A percentile compares a stretch with the other conserved stretches of the same genome.
Evolutionary conservation across 2,329 filamentous ascomycete genomes (phyloP).

Genomic region (Fusarium stilboides): DNA sequence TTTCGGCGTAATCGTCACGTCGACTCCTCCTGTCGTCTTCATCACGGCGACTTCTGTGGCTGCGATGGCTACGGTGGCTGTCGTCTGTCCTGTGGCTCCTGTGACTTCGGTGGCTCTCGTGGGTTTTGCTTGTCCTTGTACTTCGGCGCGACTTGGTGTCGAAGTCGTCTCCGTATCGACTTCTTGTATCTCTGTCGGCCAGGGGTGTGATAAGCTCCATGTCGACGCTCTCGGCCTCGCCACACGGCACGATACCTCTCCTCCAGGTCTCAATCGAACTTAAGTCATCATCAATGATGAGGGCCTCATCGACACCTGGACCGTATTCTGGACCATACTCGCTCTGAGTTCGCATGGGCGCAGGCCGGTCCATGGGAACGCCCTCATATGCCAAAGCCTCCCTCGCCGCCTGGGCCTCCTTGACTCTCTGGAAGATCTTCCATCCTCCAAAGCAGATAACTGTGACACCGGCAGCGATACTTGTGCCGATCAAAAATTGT

Average conservation of each 20-base stretch:
- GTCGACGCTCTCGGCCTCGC: constrained; percentile 65
- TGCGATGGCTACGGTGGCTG: constrained; percentile 49
- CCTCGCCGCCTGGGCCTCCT: constrained; percentile 56
- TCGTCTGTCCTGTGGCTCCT: constrained; percentile 51
- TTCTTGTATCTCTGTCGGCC: constrained; percentile 64
- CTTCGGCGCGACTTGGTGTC: constrained; percentile 58
- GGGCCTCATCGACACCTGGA: constrained; percentile 66
- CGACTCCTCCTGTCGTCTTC: constrained; percentile 45
- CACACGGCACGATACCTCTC: constrained; percentile 67
- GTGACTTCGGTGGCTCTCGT: constrained; percentile 50
- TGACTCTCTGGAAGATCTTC: constrained; percentile 94
- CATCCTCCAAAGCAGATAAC: constrained; percentile 96
- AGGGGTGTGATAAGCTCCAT: constrained; percentile 71
- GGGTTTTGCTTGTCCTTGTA: constrained; percentile 52
- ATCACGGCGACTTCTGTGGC: constrained; percentile 45
- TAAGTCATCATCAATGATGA: constrained; percentile 71
- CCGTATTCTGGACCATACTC: constrained; percentile 53
- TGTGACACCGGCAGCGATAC: constrained; percentile 91
- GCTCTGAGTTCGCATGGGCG: constrained; percentile 49
- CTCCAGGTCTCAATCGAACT: constrained; percentile 73
- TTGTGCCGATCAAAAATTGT: constrained; percentile 94
- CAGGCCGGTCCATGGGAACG: constrained; percentile 46
- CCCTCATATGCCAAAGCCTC: constrained; percentile 51
- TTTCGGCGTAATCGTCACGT: constrained; percentile 50
- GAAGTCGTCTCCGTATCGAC: constrained; percentile 55